Percentiles rank a stretch among this genome's conserved stretches.
These are phyloP conservation scores for Trichoderma arundinaceum DNA, from an alignment of 2,329 filamentous ascomycete species.

Conservation along the genomic window DNA sequence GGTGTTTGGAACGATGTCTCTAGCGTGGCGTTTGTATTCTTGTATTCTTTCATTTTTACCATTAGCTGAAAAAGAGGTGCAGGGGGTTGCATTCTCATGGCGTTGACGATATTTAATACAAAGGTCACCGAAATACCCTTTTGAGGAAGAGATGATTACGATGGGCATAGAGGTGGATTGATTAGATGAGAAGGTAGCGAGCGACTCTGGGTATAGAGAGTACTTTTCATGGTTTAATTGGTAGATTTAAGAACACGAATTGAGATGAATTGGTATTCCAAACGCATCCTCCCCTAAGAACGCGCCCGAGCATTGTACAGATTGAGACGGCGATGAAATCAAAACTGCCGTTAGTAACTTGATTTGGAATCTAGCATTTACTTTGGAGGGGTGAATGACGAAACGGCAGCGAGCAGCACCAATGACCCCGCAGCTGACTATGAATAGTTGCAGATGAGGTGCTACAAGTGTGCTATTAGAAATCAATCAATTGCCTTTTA, in stretches of 20 bases:
- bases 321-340: too few relatives aligned
- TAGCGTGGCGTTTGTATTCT: slow-evolving; percentile 15
- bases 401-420: neutral
- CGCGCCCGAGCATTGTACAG: neutral
- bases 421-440: slow-evolving; percentile 26
- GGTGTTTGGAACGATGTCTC: neutral
- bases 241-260: neutral
- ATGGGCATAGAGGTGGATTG: neutral
- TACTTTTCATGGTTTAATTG: neutral
- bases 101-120: slow-evolving; percentile 9
- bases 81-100: slow-evolving; percentile 17
- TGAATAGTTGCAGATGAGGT: neutral
- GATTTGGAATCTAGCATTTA: too few relatives aligned
- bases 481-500: slow-evolving; percentile 13
- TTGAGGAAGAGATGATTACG: neutral
- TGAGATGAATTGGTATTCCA: neutral
- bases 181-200: neutral
- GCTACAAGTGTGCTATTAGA: slow-evolving; percentile 4
- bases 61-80: neutral
- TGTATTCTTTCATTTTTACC: slow-evolving; percentile 5
- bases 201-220: slow-evolving; percentile 1
- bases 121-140: neutral
- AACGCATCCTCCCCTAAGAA: too few relatives aligned
- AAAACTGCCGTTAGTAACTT: too few relatives aligned
- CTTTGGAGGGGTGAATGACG: neutral